Base-by-base conservation (phyloP, 1,139 yeast species). In the Waltiozyma sp. region DNA sequence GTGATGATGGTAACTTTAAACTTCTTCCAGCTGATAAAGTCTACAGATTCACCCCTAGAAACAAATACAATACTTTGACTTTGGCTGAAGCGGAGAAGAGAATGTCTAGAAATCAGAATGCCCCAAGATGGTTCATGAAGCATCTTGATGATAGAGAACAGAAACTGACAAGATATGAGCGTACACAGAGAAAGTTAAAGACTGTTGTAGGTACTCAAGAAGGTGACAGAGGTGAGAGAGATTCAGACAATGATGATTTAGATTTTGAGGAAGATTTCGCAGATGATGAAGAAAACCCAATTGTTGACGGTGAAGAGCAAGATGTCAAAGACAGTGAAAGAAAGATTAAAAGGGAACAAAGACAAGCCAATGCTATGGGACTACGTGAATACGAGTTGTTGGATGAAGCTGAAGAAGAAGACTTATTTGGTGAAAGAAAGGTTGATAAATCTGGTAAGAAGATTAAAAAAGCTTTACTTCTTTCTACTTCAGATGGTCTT, bases 261-360 rank as follows among this genome's bases (percentile, higher is more conserved):
- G 98, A 91, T 65, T 93, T 74, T 56, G 96, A 91, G 52, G 98
- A 91, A 60, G 97, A 89, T 60, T 91, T 91, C 64, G 97, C 95
- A 19, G 98, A 91, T 62, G 98, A 91, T 61, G 98, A 91, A 65
- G 98, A 91, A 61, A 97, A 97, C 1, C 98, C 98, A 26, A 85
- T 89, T 47, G 80, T 91, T 74, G 98, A 91, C 57, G 97, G 96
- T 41, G 88, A 89, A 47, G 98, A 91, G 58, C 94, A 87, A 56
- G 98, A 91, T 58, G 85, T 87, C 59, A 88, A 84, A 60, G 84
- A 88, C 52, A 84, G 89, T 37, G 96, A 91, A 61, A 76, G 75
- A 50, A 82, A 88, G 56, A 82, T 91, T 59, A 91, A 89, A 63
- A 81, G 76, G 54, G 97, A 91, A 62, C 88, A 86, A 91, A 71